These are phyloP conservation scores for Cyclospora cayetanensis DNA, from an alignment of 169 alveolate genomes.

Conservation along the genomic window DNA sequence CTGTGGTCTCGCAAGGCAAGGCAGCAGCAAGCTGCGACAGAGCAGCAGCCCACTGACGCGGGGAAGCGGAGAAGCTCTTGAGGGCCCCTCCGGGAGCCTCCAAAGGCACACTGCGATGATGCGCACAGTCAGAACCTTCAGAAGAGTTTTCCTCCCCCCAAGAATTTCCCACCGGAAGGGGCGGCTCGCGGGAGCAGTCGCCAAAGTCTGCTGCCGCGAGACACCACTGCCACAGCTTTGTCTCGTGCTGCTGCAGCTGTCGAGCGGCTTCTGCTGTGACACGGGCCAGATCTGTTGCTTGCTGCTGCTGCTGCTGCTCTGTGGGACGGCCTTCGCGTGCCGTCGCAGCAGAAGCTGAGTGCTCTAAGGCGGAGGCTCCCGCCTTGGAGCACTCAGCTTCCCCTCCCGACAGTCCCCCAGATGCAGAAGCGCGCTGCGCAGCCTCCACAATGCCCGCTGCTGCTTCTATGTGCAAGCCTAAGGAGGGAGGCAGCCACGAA, in stretches of 20 bases:
- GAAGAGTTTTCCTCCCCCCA: too few species aligned
- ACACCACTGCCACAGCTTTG: conserved; percentile 49
- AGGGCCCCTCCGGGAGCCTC: too few species aligned
- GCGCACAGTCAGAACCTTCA: too few species aligned
- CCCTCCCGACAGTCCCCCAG: neutral
- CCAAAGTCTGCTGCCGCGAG: conserved; percentile 4
- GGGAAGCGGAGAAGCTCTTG: neutral
- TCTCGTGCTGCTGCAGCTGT: conserved; percentile 42
- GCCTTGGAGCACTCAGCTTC: neutral
- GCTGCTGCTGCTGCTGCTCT: conserved; percentile 42
- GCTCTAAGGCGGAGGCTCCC: neutral
- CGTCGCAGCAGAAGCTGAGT: conserved; percentile 11
- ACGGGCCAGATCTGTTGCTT: neutral
- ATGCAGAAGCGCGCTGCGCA: neutral
- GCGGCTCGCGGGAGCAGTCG: neutral
- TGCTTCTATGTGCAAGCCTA: neutral
- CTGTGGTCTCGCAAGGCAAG: neutral
- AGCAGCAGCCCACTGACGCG: conserved; percentile 1
- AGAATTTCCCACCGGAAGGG: too few species aligned
- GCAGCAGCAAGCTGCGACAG: conserved; percentile 47
- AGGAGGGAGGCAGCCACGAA: conserved; percentile 21
- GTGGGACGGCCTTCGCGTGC: neutral
- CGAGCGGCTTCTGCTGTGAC: conserved; percentile 23
- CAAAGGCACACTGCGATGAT: neutral
- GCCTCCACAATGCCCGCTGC: neutral